Conservation (phyloP, 1,139 yeast species). For the Meyerozyma athensensis region DNA sequence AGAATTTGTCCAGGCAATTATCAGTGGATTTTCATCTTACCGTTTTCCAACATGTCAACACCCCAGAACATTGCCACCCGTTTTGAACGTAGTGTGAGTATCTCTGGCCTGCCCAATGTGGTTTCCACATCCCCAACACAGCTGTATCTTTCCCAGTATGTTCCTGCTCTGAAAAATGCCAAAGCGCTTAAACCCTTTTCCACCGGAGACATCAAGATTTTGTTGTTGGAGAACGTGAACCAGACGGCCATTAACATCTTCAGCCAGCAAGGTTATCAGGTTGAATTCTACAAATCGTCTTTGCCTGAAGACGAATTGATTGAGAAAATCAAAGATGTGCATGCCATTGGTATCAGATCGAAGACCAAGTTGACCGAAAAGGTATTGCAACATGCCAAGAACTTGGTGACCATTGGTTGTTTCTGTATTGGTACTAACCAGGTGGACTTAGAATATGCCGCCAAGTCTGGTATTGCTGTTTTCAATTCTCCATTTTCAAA, state of each 20-base stretch:
- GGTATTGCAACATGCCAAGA: slow-evolving; percentile 78
- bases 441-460: slow-evolving; percentile 90
- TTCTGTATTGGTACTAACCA: slow-evolving; percentile 99
- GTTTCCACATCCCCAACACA: slow-evolving; percentile 73
- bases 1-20: background rate
- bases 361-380: slow-evolving; percentile 84
- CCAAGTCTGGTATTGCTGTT: slow-evolving; percentile 89
- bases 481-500: slow-evolving; percentile 98
- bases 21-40: background rate
- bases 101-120: slow-evolving; percentile 57
- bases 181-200: slow-evolving; percentile 84
- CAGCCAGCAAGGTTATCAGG: slow-evolving; percentile 90
- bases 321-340: slow-evolving; percentile 89
- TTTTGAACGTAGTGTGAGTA: slow-evolving; percentile 50
- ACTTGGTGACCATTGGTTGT: slow-evolving; percentile 90
- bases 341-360: slow-evolving; percentile 97
- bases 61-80: slow-evolving; percentile 65
- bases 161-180: slow-evolving; percentile 44
- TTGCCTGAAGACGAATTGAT: slow-evolving; percentile 90
- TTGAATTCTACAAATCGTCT: slow-evolving; percentile 87
- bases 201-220: slow-evolving; percentile 87
- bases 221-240: slow-evolving; percentile 89
- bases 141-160: slow-evolving; percentile 44
- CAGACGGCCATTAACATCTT: slow-evolving; percentile 85
- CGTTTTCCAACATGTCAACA: slow-evolving; percentile 42